Base-by-base conservation (phyloP, 495 filamentous ascomycete genomes). In the Penicillium longicatenatum region DNA sequence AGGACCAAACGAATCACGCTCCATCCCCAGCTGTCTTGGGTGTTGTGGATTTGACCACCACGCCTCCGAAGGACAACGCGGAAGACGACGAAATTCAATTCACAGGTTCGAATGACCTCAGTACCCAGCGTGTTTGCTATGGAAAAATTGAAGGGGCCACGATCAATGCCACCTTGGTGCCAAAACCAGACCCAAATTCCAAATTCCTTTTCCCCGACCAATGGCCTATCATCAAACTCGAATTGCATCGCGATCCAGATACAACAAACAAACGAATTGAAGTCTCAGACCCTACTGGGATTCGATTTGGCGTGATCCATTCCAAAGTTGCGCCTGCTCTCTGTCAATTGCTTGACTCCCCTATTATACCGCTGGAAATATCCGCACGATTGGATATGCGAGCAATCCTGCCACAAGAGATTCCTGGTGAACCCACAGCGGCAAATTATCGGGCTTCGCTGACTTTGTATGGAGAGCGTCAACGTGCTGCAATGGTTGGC, bases 381-480 rank as follows among this genome's bases (percentile, higher is more conserved):
- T 83, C 85, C 45, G 84, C 87, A 50, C 80, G 85, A 41, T 80
- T 95, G 17, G 79, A 87, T 21, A 67, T 82, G 12, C 81, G 91
- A 54, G 81, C 75, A 31, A 86, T 82, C 50, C 58, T 74, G 17
- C 68, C 68, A 0, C 75, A 73, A 37, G 89, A 96, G 63, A 64
- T 73, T 29, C 74, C 82, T 4, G 84, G 88, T 50, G 75, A 80
- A 1, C 69, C 72, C 6, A 78, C 78, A 22, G 85, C 84, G 1
- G 58, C 67, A 4, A 60, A 75, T 3, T 84, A 87, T 46, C 74
- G 75, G 11, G 74, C 90, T 11, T 85, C 86, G 7, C 73, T 97
- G 51, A 89, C 89, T 64, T 62, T 98, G 2, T 97, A 95, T 64
- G 92, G 91, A 0, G 86, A 88, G n/a, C 77, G 85, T 14, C 87